Evolutionary conservation across 2,329 filamentous ascomycete genomes (phyloP), one percentile per base, ranked within the genome.

Genomic region (Didymella keratinophila): DNA sequence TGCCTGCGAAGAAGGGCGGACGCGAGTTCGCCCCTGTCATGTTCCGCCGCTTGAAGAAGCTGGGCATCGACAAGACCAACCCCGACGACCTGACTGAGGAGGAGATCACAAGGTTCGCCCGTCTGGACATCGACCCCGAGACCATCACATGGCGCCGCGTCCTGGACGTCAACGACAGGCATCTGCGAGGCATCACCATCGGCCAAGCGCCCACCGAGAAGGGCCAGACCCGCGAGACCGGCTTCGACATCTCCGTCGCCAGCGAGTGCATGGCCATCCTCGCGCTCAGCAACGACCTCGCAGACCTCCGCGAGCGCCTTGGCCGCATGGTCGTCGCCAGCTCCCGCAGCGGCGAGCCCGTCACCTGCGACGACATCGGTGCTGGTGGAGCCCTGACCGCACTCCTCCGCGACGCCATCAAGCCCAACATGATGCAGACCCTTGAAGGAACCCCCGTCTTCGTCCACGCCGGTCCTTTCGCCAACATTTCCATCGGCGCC

Each of bases 211-310:
- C 90, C 4, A 97, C 94, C 0, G 95, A 99, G 79, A 96, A 93
- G 81, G 93, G 93, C 14, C 87, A 92, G 68, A 90, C 87, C 25
- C 88, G 95, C 62, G 86, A 95, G 78, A 98, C 95, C 30, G 93
- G 92, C 43, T 99, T 99, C 72, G 95, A 99, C 75, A 99, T 99
- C 67, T 97, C 94, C 0, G 95, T 99, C 28, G 95, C 95, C 41
- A 96, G 91, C 77, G 95, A 98, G 78, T 97, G 93, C 77, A 99
- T 99, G 95, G 95, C 95, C 61, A 96, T 99, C 61, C 87, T 99
- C 56, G 95, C 95, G 10, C 86, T 99, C 66, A 96, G 92, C 81
- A 97, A 92, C 64, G 87, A 89, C 74, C 84, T 98, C 61, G 81
- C 83, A 30, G 95, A 99, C 72, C 91, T 99, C 88, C 88, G 95